phyloP scores from a whole-genome alignment of 1,284 basidiomycete species.

The Cystobasidiaceae sp. region DNA sequence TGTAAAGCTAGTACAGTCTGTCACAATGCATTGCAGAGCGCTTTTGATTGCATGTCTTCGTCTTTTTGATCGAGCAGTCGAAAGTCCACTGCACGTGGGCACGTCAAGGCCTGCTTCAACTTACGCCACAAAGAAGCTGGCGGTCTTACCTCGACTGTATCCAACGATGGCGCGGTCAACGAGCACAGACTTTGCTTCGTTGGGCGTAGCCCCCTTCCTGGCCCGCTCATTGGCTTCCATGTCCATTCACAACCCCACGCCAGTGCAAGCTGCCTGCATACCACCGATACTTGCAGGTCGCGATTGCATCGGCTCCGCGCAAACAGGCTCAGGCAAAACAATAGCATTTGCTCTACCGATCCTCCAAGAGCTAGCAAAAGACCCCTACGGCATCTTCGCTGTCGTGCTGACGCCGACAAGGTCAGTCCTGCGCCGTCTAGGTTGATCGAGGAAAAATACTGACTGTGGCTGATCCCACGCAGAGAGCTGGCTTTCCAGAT shows the following conservation, averaged over 20 bases:
- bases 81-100: no score
- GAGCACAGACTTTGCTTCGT: slow-evolving; percentile 54
- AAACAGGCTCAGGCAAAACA: slow-evolving; percentile 97
- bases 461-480: slow-evolving; percentile 3
- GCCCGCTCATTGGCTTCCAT: slow-evolving; percentile 68
- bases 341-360: slow-evolving; percentile 96
- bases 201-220: slow-evolving; percentile 70
- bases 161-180: slow-evolving; percentile 13
- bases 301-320: slow-evolving; percentile 95
- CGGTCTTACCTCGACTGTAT: no score
- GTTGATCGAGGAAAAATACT: slow-evolving; percentile 16
- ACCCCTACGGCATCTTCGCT: slow-evolving; percentile 91
- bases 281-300: slow-evolving; percentile 77
- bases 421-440: slow-evolving; percentile 49
- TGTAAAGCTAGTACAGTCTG: no score
- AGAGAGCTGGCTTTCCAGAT: slow-evolving; percentile 97
- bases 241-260: slow-evolving; percentile 80
- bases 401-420: slow-evolving; percentile 89
- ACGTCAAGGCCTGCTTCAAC: no score
- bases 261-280: slow-evolving; percentile 85
- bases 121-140: no score
- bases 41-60: no score
- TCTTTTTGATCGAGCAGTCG: no score
- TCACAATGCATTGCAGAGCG: no score
- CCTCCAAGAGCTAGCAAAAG: slow-evolving; percentile 75